A percentile compares a stretch with the other conserved stretches of the same genome.
Conservation (phyloP, 495 filamentous ascomycete genomes). For the Poronia punctata region DNA sequence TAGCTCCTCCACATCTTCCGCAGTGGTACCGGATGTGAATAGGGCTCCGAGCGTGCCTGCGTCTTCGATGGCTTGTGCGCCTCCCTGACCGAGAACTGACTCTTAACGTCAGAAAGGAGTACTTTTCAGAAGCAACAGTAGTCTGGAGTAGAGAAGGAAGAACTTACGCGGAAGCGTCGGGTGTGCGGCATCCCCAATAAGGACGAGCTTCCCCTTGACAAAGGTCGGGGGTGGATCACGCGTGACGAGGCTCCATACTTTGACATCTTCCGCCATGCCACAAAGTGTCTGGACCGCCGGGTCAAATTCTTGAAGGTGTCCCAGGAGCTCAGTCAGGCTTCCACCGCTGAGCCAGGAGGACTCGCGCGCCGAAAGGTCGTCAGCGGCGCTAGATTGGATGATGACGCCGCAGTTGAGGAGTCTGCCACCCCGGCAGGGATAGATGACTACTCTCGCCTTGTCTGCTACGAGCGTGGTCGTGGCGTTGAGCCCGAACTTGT, state of each 20-base stretch:
- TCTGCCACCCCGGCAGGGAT: conserved; percentile 1
- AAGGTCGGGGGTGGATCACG: conserved; percentile 29
- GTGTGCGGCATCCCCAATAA: conserved; percentile 46
- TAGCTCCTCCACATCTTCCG: conserved; percentile 32
- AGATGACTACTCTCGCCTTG: background rate
- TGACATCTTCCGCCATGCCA: conserved; percentile 34
- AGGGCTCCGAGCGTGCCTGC: conserved; percentile 32
- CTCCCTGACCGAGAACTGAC: conserved; percentile 43
- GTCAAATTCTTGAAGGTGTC: background rate
- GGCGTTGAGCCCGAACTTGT: background rate
- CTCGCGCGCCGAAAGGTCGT: background rate
- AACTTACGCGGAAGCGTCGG: conserved; percentile 39
- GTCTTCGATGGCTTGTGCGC: conserved; percentile 42
- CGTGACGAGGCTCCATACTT: conserved; percentile 38
- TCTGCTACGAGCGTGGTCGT: background rate
- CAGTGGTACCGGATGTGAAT: conserved; percentile 17
- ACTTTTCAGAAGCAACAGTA: background rate
- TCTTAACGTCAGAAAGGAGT: background rate
- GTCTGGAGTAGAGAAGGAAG: background rate
- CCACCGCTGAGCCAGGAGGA: background rate
- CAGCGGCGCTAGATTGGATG: background rate
- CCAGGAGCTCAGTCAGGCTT: background rate
- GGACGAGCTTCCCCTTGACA: conserved; percentile 31
- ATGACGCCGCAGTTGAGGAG: conserved; percentile 1
- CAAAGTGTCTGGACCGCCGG: background rate